These are phyloP conservation scores for Phaeosphaeria sp. DNA, from an alignment of 2,329 filamentous ascomycete species.

Conservation along the genomic window DNA sequence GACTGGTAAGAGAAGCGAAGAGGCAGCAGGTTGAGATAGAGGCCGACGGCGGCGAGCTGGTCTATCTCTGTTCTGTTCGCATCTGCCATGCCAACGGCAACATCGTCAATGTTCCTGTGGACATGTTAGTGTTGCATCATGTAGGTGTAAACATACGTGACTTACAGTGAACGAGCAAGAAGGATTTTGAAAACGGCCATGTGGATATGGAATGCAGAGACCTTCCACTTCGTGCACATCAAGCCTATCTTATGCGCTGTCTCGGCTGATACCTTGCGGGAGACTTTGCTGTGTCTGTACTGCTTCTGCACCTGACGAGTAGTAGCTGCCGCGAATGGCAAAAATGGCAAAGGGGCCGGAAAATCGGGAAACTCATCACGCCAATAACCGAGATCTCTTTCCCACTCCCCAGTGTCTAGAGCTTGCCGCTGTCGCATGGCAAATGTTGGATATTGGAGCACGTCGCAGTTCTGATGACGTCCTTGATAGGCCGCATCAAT, in stretches of 20 bases:
- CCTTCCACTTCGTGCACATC: slow-evolving; percentile 26
- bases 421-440: slow-evolving; percentile 3
- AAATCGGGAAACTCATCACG: neutral
- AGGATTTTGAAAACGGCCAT: slow-evolving; percentile 50
- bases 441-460: slow-evolving; percentile 12
- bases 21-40: slow-evolving; percentile 16
- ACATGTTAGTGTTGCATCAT: neutral
- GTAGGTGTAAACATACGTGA: neutral
- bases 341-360: neutral
- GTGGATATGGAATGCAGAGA: slow-evolving; percentile 57
- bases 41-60: neutral
- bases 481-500: slow-evolving; percentile 53
- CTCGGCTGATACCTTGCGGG: neutral
- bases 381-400: slow-evolving; percentile 11
- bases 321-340: neutral
- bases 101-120: slow-evolving; percentile 24
- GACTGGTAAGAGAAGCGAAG: neutral
- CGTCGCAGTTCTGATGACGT: slow-evolving; percentile 9
- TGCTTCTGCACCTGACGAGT: neutral
- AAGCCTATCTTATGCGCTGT: slow-evolving; percentile 23
- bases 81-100: slow-evolving; percentile 53
- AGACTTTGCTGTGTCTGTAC: neutral
- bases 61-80: slow-evolving; percentile 32
- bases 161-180: neutral
- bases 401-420: slow-evolving; percentile 1